Percentiles rank a stretch among this genome's conserved stretches.
These are phyloP conservation scores for Pythium coloratum DNA, from an alignment of 352 stramenopile genomes.

Conservation along the genomic window DNA sequence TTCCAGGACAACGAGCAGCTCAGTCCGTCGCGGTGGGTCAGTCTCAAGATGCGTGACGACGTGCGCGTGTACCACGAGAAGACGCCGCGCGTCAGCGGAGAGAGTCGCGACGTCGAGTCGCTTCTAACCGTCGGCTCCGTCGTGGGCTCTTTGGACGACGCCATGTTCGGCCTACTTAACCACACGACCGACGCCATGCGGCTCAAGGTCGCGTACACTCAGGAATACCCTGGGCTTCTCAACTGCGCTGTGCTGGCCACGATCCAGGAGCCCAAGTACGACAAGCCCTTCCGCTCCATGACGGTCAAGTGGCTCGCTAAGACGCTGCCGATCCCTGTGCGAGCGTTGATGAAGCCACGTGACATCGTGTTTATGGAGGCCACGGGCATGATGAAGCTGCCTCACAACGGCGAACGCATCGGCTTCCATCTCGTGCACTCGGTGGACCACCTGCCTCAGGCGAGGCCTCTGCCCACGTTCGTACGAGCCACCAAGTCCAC, in stretches of 20 bases:
- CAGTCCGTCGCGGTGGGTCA: slow-evolving; percentile 14
- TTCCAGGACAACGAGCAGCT: slow-evolving; percentile 15
- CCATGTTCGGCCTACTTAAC: slow-evolving; percentile 26
- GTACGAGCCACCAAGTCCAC: slow-evolving; percentile 37
- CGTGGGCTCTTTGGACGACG: slow-evolving; percentile 26
- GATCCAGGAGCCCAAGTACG: slow-evolving; percentile 40
- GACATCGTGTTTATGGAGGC: slow-evolving; percentile 62
- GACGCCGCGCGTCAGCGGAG: not conserved
- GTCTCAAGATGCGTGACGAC: slow-evolving; percentile 24
- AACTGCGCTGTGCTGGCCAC: slow-evolving; percentile 48
- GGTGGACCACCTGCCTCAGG: slow-evolving; percentile 25
- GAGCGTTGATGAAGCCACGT: slow-evolving; percentile 45
- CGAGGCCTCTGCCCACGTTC: slow-evolving; percentile 21
- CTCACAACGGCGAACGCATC: slow-evolving; percentile 40
- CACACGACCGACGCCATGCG: slow-evolving; percentile 28
- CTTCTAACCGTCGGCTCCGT: slow-evolving; percentile 26
- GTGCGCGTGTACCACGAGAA: slow-evolving; percentile 28
- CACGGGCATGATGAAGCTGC: slow-evolving; percentile 37
- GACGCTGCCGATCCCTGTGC: slow-evolving; percentile 24
- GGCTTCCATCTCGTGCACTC: slow-evolving; percentile 64
- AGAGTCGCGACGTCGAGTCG: slow-evolving; percentile 10
- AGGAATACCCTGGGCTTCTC: slow-evolving; percentile 33
- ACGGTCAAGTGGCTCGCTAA: slow-evolving; percentile 30
- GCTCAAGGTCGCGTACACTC: slow-evolving; percentile 29
- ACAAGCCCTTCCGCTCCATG: slow-evolving; percentile 46